Evolutionary conservation across 192 early-diverging fungal species (phyloP).

Genomic region (Bifiguratus adelaidae): DNA sequence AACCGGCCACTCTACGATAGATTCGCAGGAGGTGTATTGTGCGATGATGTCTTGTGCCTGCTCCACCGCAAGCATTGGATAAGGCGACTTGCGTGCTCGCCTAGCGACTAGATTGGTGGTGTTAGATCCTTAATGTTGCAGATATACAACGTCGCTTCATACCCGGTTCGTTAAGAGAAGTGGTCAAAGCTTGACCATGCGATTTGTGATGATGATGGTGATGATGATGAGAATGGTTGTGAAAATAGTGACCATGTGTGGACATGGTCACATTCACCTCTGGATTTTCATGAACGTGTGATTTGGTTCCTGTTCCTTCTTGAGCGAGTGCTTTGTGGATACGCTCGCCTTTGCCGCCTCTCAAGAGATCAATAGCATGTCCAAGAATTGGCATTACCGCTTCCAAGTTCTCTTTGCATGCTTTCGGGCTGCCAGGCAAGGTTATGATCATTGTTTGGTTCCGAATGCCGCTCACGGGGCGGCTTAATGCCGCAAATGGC

Average conservation of each 20-base stretch:
- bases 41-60: slow-evolving; percentile 52
- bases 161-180: slow-evolving; percentile 6
- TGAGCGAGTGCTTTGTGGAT: slow-evolving; percentile 41
- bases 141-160: neutral
- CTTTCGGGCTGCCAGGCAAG: slow-evolving; percentile 86
- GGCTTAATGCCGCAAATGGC: slow-evolving; percentile 81
- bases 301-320: slow-evolving; percentile 12
- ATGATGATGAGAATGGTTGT: slow-evolving; percentile 27
- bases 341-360: slow-evolving; percentile 44
- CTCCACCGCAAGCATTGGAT: slow-evolving; percentile 65
- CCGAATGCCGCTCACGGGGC: slow-evolving; percentile 59
- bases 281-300: neutral
- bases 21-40: slow-evolving; percentile 15
- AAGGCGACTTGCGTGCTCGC: slow-evolving; percentile 70
- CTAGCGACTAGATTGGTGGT: slow-evolving; percentile 31
- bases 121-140: neutral
- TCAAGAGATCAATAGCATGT: slow-evolving; percentile 69
- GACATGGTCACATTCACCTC: too few species aligned
- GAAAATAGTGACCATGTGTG: slow-evolving; percentile 15
- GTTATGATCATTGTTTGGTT: slow-evolving; percentile 60
- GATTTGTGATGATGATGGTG: slow-evolving; percentile 20
- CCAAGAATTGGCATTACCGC: slow-evolving; percentile 62
- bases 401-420: slow-evolving; percentile 70
- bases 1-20: slow-evolving; percentile 23
- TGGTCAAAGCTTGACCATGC: slow-evolving; percentile 1